phyloP scores from a whole-genome alignment of 331 rosid species.

The Acacia concinna region DNA sequence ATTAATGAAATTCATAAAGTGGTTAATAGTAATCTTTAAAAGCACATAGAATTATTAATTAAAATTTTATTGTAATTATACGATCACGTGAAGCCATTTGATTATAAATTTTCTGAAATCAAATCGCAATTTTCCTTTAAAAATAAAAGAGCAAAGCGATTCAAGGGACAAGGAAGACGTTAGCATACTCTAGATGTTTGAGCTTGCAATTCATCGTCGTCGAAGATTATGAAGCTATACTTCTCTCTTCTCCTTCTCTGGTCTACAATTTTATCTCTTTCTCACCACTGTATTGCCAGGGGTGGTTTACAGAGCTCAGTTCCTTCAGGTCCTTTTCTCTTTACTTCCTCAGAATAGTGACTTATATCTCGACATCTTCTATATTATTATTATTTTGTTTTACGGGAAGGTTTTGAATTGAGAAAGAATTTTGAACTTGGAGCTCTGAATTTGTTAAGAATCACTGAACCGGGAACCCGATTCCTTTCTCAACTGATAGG shows the following conservation, averaged over 20 bases:
- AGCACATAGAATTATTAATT: too few relatives aligned
- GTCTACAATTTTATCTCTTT: conserved; percentile 36
- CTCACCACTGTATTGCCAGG: conserved; percentile 42
- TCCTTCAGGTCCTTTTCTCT: conserved; percentile 49
- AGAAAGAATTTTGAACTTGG: conserved; percentile 4
- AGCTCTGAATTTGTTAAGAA: conserved; percentile 1
- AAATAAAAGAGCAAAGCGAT: not conserved
- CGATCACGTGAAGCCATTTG: too few relatives aligned
- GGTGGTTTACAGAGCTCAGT: conserved; percentile 42
- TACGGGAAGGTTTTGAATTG: not conserved
- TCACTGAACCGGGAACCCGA: not conserved
- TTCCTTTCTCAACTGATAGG: conserved; percentile 5
- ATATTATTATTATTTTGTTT: not conserved
- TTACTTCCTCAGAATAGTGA: not conserved
- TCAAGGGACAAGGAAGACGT: too few relatives aligned
- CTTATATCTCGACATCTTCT: not conserved
- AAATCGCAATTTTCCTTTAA: too few relatives aligned
- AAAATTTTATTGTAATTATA: too few relatives aligned
- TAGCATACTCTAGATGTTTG: not conserved
- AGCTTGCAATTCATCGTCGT: not conserved
- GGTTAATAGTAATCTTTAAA: too few relatives aligned
- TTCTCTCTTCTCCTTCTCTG: conserved; percentile 43
- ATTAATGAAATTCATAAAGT: too few relatives aligned
- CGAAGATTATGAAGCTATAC: conserved; percentile 34
- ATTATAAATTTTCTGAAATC: too few relatives aligned